phyloP scores from a whole-genome alignment of 352 stramenopile species.

The Globisporangium nagaii region DNA sequence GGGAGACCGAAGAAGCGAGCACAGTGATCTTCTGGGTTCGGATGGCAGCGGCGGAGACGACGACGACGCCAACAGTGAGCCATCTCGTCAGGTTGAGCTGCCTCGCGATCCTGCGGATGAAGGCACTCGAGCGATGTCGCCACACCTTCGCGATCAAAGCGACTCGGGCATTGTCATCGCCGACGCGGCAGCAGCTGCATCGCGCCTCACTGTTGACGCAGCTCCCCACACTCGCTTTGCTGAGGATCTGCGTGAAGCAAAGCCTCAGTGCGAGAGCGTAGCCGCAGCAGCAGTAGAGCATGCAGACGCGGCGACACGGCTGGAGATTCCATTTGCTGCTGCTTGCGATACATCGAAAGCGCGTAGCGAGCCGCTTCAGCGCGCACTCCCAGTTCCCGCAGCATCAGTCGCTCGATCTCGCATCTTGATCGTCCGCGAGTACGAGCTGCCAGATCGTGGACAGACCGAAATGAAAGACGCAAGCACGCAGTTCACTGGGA shows the following conservation, averaged over 20 bases:
- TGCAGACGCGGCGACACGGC: neutral
- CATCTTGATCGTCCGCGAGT: constrained; percentile 54
- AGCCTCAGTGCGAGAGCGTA: neutral
- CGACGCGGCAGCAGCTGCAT: neutral
- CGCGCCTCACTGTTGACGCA: neutral
- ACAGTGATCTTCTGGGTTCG: constrained; percentile 27
- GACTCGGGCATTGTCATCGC: neutral
- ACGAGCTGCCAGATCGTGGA: constrained; percentile 11
- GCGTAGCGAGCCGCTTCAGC: neutral
- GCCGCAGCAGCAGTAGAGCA: neutral
- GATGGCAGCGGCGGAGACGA: constrained; percentile 5
- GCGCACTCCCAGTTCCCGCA: neutral
- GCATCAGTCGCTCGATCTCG: constrained; percentile 6
- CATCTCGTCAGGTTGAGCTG: neutral
- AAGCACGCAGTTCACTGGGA: constrained; percentile 67
- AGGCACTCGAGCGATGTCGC: neutral
- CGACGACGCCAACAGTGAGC: neutral
- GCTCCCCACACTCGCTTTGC: neutral
- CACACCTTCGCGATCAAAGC: neutral
- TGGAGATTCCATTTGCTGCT: neutral
- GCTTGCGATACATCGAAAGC: neutral
- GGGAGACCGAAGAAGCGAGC: constrained; percentile 13
- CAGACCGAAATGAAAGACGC: constrained; percentile 55
- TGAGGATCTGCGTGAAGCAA: neutral
- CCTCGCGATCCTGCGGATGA: neutral